A percentile compares a stretch with the other conserved stretches of the same genome.
phyloP scores from a whole-genome alignment of 2,329 filamentous ascomycete genomes.

The Blumeriella jaapii region DNA sequence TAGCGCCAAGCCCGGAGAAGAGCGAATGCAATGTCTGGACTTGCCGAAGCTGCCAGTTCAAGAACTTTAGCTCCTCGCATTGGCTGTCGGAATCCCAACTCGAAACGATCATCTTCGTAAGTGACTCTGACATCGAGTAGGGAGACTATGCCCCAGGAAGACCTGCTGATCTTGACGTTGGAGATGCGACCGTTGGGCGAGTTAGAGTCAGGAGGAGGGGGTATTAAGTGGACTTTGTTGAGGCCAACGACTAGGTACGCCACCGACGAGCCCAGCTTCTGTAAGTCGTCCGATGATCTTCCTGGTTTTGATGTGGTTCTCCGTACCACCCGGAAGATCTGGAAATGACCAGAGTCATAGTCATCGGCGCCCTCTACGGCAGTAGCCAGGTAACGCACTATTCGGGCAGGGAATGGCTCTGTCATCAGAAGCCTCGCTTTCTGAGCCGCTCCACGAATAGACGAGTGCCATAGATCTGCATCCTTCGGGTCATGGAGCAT shows the following conservation, averaged over 20 bases:
- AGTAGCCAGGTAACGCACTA: slow-evolving; percentile 49
- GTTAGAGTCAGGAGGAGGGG: slow-evolving; percentile 46
- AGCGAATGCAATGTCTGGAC: slow-evolving; percentile 51
- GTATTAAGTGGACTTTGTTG: slow-evolving; percentile 58
- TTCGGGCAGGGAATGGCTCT: slow-evolving; percentile 42
- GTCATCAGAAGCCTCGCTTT: slow-evolving; percentile 40
- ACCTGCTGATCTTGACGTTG: slow-evolving; percentile 34
- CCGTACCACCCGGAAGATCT: slow-evolving; percentile 57
- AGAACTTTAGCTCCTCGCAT: slow-evolving; percentile 42
- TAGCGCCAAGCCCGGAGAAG: slow-evolving; percentile 50
- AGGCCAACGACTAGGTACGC: slow-evolving; percentile 59
- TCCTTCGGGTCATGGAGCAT: slow-evolving; percentile 54
- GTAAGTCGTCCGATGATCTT: slow-evolving; percentile 53
- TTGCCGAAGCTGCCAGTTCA: slow-evolving; percentile 51
- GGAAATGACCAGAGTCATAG: slow-evolving; percentile 56
- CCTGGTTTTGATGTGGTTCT: slow-evolving; percentile 41
- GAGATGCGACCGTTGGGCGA: slow-evolving; percentile 33
- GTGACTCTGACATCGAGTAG: slow-evolving; percentile 48
- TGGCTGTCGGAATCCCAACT: slow-evolving; percentile 50
- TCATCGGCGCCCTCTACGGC: slow-evolving; percentile 54
- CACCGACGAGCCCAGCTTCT: slow-evolving; percentile 51
- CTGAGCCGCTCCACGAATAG: slow-evolving; percentile 47
- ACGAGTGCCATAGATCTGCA: slow-evolving; percentile 51
- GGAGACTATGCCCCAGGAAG: slow-evolving; percentile 51
- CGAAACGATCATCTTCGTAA: slow-evolving; percentile 53